A percentile compares a stretch with the other conserved stretches of the same genome.
Evolutionary conservation across 768 basidiomycete species (phyloP).

Genomic region (Rhizopogon vinicolor): DNA sequence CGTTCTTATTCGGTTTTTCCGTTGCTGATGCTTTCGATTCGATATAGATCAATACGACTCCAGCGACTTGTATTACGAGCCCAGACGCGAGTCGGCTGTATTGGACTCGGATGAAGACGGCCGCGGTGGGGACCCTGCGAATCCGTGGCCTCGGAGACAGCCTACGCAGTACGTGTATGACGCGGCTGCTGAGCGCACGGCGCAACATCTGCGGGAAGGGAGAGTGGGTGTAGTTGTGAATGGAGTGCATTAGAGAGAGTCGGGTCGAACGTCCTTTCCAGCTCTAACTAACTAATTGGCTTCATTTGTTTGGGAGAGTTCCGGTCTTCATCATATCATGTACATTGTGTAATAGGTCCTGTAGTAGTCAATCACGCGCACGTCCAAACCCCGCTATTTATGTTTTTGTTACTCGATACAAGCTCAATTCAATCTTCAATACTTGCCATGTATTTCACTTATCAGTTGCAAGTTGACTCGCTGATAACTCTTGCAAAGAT

Average conservation of each 20-base stretch:
- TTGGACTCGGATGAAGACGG: conserved; percentile 41
- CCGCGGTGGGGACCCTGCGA: background rate
- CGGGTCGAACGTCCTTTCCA: background rate
- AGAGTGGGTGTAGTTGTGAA: conserved; percentile 30
- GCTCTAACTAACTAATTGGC: background rate
- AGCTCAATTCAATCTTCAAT: background rate
- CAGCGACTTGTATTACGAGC: conserved; percentile 50
- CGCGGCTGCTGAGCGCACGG: conserved; percentile 79
- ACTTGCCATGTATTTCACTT: background rate
- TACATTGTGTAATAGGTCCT: conserved; percentile 7
- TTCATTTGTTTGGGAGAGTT: background rate
- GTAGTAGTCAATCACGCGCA: conserved; percentile 1
- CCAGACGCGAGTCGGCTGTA: conserved; percentile 27
- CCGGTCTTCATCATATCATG: background rate
- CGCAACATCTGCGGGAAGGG: conserved; percentile 50
- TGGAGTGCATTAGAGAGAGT: conserved; percentile 38
- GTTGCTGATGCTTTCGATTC: background rate
- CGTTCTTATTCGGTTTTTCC: background rate
- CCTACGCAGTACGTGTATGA: conserved; percentile 84
- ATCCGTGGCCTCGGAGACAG: conserved; percentile 31
- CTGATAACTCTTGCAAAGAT: background rate
- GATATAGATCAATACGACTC: conserved; percentile 46
- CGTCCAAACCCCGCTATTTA: conserved; percentile 1
- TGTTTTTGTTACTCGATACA: background rate
- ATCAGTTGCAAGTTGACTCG: background rate